Conservation (phyloP, 805 yeast genomes). For the Myxozyma geophila region DNA sequence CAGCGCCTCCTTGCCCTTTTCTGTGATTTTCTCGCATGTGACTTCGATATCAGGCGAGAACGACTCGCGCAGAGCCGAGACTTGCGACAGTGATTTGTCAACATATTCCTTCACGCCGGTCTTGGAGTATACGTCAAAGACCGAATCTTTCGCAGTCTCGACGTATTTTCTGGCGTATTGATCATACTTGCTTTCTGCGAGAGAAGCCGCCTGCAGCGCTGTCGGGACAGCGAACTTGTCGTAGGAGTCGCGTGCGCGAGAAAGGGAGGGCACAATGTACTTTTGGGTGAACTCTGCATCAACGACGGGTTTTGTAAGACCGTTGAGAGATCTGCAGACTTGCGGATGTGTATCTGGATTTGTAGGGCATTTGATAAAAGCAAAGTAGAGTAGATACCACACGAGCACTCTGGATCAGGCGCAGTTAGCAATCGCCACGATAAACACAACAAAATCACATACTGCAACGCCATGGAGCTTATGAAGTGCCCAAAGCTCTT, state of each 20-base stretch:
- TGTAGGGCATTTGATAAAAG: conserved; percentile 16
- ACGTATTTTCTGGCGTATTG: neutral
- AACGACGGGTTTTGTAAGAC: conserved; percentile 11
- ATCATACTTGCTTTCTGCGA: neutral
- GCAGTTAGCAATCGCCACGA: neutral
- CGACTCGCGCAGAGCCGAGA: neutral
- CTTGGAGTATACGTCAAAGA: neutral
- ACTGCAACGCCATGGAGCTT: neutral
- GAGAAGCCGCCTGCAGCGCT: neutral
- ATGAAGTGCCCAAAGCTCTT: neutral
- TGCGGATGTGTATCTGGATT: conserved; percentile 8
- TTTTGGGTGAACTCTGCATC: neutral
- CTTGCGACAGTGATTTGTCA: neutral
- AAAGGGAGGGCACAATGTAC: neutral
- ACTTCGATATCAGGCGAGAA: neutral
- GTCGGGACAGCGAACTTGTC: neutral
- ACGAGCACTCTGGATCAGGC: conserved; percentile 45
- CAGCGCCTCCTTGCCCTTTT: neutral
- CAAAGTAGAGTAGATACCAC: conserved; percentile 17
- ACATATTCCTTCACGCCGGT: conserved; percentile 1
- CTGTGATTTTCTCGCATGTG: neutral
- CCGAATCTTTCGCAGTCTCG: neutral
- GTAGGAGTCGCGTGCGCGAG: conserved; percentile 4
- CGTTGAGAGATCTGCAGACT: conserved; percentile 13
- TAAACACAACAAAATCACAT: neutral